These are phyloP conservation scores for Lanmaoa pseudosensibilis DNA, from an alignment of 768 basidiomycete genomes.

Conservation along the genomic window DNA sequence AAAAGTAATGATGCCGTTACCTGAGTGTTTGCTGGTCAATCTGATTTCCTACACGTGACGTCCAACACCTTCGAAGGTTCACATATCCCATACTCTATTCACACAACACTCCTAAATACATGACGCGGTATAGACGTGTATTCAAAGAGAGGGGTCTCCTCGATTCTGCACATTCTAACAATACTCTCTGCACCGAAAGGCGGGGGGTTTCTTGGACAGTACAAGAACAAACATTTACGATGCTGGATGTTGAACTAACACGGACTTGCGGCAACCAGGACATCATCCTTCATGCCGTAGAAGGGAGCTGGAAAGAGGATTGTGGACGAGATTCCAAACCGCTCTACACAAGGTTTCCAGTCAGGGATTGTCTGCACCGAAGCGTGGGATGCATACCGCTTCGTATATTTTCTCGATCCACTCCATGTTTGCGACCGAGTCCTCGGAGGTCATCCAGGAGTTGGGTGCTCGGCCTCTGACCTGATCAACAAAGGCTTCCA, in stretches of 20 bases:
- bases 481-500: slow-evolving; percentile 65
- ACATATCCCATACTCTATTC: no score
- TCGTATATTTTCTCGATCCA: slow-evolving; percentile 60
- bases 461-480: slow-evolving; percentile 51
- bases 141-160: not conserved
- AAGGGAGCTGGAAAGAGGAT: slow-evolving; percentile 28
- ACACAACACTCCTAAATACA: not conserved
- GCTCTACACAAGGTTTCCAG: slow-evolving; percentile 19
- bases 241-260: not conserved
- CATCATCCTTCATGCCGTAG: slow-evolving; percentile 1
- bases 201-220: not conserved
- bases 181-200: not conserved
- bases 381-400: slow-evolving; percentile 36
- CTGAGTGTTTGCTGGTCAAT: no score
- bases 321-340: slow-evolving; percentile 37
- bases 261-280: not conserved
- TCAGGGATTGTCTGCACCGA: not conserved
- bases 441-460: slow-evolving; percentile 54
- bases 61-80: no score
- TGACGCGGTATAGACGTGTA: not conserved
- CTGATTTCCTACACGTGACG: slow-evolving; percentile 1
- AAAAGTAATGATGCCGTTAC: not conserved
- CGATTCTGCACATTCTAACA: not conserved
- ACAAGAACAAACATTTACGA: not conserved
- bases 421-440: slow-evolving; percentile 55